Evolutionary conservation across 805 yeast species (phyloP).

Genomic region (Wickerhamiella domercqiae): DNA sequence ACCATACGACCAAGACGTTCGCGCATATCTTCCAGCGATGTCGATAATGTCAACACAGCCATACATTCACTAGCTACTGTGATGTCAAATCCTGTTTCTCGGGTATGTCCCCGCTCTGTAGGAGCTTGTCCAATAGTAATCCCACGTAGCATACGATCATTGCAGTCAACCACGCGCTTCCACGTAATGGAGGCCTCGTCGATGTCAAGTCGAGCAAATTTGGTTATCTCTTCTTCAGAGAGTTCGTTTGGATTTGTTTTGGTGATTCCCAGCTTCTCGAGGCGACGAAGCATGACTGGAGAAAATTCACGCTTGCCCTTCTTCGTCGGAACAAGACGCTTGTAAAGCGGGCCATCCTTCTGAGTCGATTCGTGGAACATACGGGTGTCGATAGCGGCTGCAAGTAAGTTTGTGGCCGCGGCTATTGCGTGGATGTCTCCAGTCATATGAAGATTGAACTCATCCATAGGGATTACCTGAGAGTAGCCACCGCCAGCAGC

Average conservation of each 20-base stretch:
- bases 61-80: slow-evolving; percentile 92
- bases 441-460: slow-evolving; percentile 91
- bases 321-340: slow-evolving; percentile 68
- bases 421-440: slow-evolving; percentile 96
- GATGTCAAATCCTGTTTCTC: slow-evolving; percentile 87
- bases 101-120: slow-evolving; percentile 76
- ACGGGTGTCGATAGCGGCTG: slow-evolving; percentile 94
- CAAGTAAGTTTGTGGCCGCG: slow-evolving; percentile 82
- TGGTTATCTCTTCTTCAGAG: slow-evolving; percentile 55
- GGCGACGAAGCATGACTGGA: slow-evolving; percentile 59
- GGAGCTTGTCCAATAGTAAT: slow-evolving; percentile 84
- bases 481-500: slow-evolving; percentile 99
- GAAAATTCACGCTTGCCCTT: slow-evolving; percentile 71
- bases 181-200: slow-evolving; percentile 84
- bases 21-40: slow-evolving; percentile 67
- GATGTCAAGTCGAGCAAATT: slow-evolving; percentile 72
- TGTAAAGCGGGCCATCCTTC: slow-evolving; percentile 61
- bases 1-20: slow-evolving; percentile 79
- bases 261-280: slow-evolving; percentile 63
- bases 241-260: slow-evolving; percentile 50
- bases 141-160: slow-evolving; percentile 81
- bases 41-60: slow-evolving; percentile 85
- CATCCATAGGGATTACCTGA: slow-evolving; percentile 98
- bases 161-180: slow-evolving; percentile 87
- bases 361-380: slow-evolving; percentile 90